Conservation (phyloP, 78 protist species). For the slime mould (Dictyostelium discoideum) region DNA sequence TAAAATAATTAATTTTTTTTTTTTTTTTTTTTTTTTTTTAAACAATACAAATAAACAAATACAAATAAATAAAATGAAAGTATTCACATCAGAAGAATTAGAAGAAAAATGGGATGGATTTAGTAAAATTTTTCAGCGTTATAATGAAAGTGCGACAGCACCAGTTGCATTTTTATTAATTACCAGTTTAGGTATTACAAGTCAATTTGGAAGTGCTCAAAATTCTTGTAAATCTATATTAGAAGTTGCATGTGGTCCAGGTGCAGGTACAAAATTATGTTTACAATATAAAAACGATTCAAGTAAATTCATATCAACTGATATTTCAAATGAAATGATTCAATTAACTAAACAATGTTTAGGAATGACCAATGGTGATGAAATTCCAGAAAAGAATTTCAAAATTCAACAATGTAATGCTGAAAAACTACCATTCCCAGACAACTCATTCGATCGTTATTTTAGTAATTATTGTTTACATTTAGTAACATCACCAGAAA, state of each 20-base stretch:
- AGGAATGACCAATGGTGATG: neutral
- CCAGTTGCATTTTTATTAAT: conserved; percentile 15
- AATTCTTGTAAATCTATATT: neutral
- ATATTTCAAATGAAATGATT: conserved; percentile 51
- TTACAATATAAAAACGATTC: neutral
- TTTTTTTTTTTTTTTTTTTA: too few relatives aligned
- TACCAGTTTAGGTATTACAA: conserved; percentile 12
- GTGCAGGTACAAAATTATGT: conserved; percentile 26
- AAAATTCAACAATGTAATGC: conserved; percentile 17
- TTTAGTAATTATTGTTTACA: conserved; percentile 50
- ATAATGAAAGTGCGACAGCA: conserved; percentile 4
- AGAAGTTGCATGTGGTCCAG: conserved; percentile 71
- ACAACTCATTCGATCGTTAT: conserved; percentile 40
- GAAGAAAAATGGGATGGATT: conserved; percentile 52
- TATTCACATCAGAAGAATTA: neutral
- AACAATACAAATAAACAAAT: too few relatives aligned
- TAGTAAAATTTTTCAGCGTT: neutral
- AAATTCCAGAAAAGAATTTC: neutral
- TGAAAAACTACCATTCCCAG: conserved; percentile 33
- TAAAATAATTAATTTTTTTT: too few relatives aligned
- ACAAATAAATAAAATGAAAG: neutral
- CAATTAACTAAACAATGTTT: neutral
- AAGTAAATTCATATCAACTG: neutral
- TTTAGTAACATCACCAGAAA: conserved; percentile 40
- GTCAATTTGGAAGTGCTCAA: neutral